Conservation (phyloP, 1,139 yeast species). For the Kluyveromyces sp. region DNA sequence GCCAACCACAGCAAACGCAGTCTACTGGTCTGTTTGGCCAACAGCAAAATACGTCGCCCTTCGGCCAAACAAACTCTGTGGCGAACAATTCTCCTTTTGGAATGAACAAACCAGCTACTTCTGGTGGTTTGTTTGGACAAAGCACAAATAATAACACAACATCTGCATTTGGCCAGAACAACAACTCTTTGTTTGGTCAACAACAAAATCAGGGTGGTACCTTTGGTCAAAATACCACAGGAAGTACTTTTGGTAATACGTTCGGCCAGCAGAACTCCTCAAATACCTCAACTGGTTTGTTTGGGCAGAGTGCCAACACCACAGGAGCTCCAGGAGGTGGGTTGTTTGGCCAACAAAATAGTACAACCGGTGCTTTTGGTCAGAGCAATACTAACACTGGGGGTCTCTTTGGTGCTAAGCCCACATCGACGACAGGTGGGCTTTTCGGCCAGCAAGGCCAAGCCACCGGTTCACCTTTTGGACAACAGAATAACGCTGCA, state of each 20-base stretch:
- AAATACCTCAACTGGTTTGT: conserved; percentile 20
- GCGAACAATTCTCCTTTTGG: conserved; percentile 23
- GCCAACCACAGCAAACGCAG: conserved; percentile 12
- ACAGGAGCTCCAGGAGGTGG: conserved; percentile 25
- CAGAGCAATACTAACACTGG: conserved; percentile 27
- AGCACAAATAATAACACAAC: conserved; percentile 10
- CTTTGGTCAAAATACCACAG: conserved; percentile 25
- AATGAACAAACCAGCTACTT: conserved; percentile 20
- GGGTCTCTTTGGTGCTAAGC: conserved; percentile 1
- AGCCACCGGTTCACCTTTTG: conserved; percentile 13
- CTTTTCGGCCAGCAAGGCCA: conserved; percentile 12
- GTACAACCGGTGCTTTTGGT: conserved; percentile 12
- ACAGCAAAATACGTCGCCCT: conserved; percentile 12
- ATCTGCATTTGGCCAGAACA: conserved; percentile 11
- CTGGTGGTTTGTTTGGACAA: conserved; percentile 19
- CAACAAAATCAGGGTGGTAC: conserved; percentile 26
- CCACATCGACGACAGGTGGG: neutral
- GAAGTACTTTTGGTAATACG: conserved; percentile 18
- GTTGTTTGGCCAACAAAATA: conserved; percentile 28
- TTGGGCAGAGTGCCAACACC: conserved; percentile 25
- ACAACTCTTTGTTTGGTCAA: conserved; percentile 24
- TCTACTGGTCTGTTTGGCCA: conserved; percentile 29
- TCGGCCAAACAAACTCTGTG: conserved; percentile 18
- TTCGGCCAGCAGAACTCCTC: conserved; percentile 26
- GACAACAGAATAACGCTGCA: conserved; percentile 15